Percentiles rank a stretch among this genome's conserved stretches.
These are phyloP conservation scores for Trifolium fragiferum DNA, from an alignment of 306 rosid species.

Conservation along the genomic window DNA sequence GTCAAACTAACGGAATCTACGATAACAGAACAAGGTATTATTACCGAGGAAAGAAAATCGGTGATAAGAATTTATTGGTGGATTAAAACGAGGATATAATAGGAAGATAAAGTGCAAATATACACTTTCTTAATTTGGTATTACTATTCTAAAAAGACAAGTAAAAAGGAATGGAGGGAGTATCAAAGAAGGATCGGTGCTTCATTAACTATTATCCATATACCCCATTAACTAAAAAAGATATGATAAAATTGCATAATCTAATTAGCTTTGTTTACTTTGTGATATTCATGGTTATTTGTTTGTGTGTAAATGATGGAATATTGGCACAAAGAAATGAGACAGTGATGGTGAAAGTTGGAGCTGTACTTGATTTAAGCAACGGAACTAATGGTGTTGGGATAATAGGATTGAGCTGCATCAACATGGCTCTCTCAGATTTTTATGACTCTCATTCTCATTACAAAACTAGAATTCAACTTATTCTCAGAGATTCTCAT, in stretches of 20 bases:
- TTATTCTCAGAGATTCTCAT: constrained; percentile 36
- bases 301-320: background rate
- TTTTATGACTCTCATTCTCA: constrained; percentile 41
- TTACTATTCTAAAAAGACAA: too few species aligned
- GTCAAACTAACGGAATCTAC: constrained; percentile 25
- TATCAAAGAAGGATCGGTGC: too few species aligned
- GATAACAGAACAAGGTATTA: constrained; percentile 32
- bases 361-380: constrained; percentile 46
- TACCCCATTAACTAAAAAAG: background rate
- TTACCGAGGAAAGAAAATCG: constrained; percentile 83
- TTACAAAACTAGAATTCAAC: constrained; percentile 39
- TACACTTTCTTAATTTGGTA: too few species aligned
- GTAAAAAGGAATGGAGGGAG: too few species aligned
- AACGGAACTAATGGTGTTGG: constrained; percentile 8
- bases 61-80: too few species aligned
- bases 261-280: background rate
- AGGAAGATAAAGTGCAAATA: too few species aligned
- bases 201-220: too few species aligned
- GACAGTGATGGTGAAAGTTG: constrained; percentile 25
- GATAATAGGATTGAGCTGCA: constrained; percentile 39
- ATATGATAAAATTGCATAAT: background rate
- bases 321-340: background rate
- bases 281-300: background rate
- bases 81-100: too few species aligned
- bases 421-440: constrained; percentile 43